Base-by-base conservation (phyloP, 2,329 filamentous ascomycete genomes). In the Achaetomium macrosporum region DNA sequence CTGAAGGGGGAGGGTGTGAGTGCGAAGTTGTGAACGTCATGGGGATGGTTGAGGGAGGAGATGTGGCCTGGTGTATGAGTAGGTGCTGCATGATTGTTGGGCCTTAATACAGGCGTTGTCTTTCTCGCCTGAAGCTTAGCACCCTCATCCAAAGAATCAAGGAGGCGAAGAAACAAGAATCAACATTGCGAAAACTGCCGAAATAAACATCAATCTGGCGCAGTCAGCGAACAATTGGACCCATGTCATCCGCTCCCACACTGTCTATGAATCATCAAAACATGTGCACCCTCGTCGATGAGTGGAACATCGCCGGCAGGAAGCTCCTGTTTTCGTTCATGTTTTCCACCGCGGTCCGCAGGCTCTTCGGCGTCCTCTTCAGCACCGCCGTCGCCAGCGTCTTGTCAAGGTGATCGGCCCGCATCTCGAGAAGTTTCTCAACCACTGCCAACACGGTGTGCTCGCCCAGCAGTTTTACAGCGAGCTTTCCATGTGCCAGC, bases 321-420 rank as follows among this genome's bases (percentile, higher is more conserved):
- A 68, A 55, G 51, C 64, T 61, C 58, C 61, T 64, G 46, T 65
- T 68, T 20, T 68, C 64, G 41, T 68, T 60, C 49, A 69, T 57
- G 45, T 62, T 65, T 50, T 66, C 57, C 41, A 68, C 59, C 9
- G 65, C 67, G 12, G 63, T 58, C 50, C 63, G 61, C 44, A 66
- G 50, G 11, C 56, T 55, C 47, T 59, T 60, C 1, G 63, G 65
- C 39, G 63, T 65, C 50, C 61, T 56, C 55, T 65, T 65, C 45
- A 69, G 54, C 16, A 67, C 60, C 15, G 60, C 56, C 15, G 59
- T 62, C 36, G 59, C 61, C 41, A 68, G 57, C n/a, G 55, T 63
- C 42, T 57, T 58, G 48, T 65, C 61, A 17, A 65, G 51, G 20
- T 57, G 54, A 19, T 64, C 58, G 5, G 61, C 63, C 25, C 58